These are phyloP conservation scores for Sedum album DNA, from an alignment of 164 flowering plant species.

Conservation along the genomic window DNA sequence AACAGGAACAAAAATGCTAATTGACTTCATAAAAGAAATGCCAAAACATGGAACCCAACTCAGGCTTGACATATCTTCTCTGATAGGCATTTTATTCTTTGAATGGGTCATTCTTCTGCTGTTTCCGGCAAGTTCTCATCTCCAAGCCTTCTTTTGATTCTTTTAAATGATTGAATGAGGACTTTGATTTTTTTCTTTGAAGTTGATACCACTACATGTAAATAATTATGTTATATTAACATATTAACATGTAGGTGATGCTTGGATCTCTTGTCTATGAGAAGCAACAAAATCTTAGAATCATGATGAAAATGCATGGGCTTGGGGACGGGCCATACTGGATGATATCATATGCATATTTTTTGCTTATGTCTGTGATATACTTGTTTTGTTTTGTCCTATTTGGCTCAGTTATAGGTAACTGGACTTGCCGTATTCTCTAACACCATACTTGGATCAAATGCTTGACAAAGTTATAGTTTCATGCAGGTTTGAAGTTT, in stretches of 20 bases:
- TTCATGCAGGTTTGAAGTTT: not conserved
- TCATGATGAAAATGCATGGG: constrained; percentile 99
- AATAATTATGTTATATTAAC: constrained; percentile 6
- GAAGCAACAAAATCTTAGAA: constrained; percentile 75
- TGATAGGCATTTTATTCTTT: constrained; percentile 79
- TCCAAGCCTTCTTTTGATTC: too few species aligned
- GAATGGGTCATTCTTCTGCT: constrained; percentile 72
- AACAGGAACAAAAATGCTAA: constrained; percentile 36
- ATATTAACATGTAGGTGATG: constrained; percentile 77
- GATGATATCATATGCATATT: constrained; percentile 86
- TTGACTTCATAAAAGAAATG: constrained; percentile 90
- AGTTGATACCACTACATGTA: not conserved
- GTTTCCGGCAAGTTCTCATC: constrained; percentile 89
- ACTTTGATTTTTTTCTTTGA: too few species aligned
- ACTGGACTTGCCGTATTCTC: too few species aligned
- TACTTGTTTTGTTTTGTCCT: constrained; percentile 73
- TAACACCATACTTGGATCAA: too few species aligned
- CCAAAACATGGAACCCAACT: constrained; percentile 56
- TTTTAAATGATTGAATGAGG: too few species aligned
- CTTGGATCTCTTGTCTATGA: constrained; percentile 72
- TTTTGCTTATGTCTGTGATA: constrained; percentile 49
- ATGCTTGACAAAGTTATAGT: too few species aligned
- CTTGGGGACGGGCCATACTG: constrained; percentile 98
- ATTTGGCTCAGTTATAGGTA: constrained; percentile 86
- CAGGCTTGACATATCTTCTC: constrained; percentile 66